Conservation (phyloP, 768 basidiomycete genomes). For the Termitomyces sp. region DNA sequence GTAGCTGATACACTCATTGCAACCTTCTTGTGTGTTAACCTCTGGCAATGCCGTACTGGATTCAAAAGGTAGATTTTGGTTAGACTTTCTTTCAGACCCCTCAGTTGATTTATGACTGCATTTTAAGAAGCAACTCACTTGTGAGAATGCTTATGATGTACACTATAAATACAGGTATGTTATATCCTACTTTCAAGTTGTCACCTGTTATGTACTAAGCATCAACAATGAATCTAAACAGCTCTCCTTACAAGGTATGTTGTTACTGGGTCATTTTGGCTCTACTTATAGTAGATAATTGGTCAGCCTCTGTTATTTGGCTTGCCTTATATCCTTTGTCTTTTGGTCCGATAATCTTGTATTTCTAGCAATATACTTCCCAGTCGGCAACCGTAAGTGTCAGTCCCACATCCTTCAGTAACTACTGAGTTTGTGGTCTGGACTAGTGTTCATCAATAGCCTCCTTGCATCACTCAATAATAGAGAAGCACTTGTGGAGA, state of each 20-base stretch:
- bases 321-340: not conserved
- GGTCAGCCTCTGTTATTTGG: not conserved
- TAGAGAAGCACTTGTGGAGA: slow-evolving; percentile 5
- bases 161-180: not conserved
- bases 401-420: not conserved
- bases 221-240: not conserved
- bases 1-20: not conserved
- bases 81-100: not conserved
- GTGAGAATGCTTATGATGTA: not conserved
- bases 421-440: not conserved
- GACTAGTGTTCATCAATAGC: slow-evolving; percentile 14
- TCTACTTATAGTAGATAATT: not conserved
- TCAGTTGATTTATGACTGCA: not conserved
- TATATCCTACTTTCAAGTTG: not conserved
- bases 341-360: not conserved
- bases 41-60: not conserved
- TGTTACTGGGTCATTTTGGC: too few relatives aligned
- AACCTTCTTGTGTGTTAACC: not conserved
- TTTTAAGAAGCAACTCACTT: not conserved
- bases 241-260: not conserved
- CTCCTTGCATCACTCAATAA: slow-evolving; percentile 14
- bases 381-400: not conserved
- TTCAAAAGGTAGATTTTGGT: not conserved
- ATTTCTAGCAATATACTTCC: not conserved
- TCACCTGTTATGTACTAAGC: too few relatives aligned